Conservation (phyloP, 2,329 filamentous ascomycete genomes). For the Nothopassalora personata region DNA sequence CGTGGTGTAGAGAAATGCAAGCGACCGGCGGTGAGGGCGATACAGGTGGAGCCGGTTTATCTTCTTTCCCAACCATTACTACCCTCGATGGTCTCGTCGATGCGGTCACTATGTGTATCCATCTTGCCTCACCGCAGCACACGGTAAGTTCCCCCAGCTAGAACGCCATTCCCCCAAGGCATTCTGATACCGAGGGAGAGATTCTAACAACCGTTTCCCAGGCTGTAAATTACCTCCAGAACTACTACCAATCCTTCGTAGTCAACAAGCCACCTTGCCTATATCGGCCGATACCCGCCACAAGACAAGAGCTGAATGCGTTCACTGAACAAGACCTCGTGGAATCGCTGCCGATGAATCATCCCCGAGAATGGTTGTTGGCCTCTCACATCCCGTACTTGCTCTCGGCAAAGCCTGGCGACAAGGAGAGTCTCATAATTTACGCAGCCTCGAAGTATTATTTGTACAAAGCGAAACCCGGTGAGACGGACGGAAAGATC, state of each 20-base stretch:
- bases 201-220: no score
- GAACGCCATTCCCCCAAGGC: no score
- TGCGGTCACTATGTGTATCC: conserved; percentile 49
- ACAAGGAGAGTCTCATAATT: conserved; percentile 17
- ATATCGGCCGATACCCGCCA: conserved; percentile 30
- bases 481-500: conserved; percentile 7
- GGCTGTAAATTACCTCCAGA: conserved; percentile 49
- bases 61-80: conserved; percentile 41
- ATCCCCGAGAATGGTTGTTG: conserved; percentile 43
- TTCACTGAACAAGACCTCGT: conserved; percentile 34
- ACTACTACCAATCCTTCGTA: conserved; percentile 48
- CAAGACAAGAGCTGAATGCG: conserved; percentile 11
- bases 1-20: conserved; percentile 41
- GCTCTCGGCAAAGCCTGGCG: conserved; percentile 13
- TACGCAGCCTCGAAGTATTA: conserved; percentile 17
- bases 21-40: conserved; percentile 6
- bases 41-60: conserved; percentile 36
- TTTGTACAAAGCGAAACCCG: conserved; percentile 14
- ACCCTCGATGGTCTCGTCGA: conserved; percentile 42
- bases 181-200: no score
- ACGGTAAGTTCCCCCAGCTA: conserved; percentile 19
- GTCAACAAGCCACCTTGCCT: conserved; percentile 41
- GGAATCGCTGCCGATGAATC: conserved; percentile 40
- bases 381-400: conserved; percentile 44
- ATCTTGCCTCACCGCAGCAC: conserved; percentile 48